phyloP scores from a whole-genome alignment of 257 asterid species.

The Perilla frutescens region DNA sequence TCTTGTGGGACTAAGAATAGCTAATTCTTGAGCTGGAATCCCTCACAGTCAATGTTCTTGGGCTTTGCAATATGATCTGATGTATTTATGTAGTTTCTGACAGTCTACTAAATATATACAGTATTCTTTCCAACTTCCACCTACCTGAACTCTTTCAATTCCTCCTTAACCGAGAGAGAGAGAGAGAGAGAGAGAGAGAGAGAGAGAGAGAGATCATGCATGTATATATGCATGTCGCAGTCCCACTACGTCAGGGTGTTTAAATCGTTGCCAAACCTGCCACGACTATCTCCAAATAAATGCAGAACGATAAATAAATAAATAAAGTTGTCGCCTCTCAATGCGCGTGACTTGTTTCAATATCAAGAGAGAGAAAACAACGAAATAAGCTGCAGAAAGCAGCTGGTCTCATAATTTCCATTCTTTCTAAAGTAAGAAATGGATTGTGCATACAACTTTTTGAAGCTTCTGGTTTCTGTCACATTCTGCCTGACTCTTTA shows the following conservation, averaged over 20 bases:
- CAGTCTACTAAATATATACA: slow-evolving; percentile 39
- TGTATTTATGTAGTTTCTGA: slow-evolving; percentile 40
- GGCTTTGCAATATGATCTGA: background rate
- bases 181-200: background rate
- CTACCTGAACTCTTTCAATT: slow-evolving; percentile 37
- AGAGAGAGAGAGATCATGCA: background rate
- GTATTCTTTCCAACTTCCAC: slow-evolving; percentile 43
- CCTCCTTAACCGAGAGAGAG: background rate
- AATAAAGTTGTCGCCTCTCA: background rate
- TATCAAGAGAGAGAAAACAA: background rate
- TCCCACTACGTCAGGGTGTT: slow-evolving; percentile 36
- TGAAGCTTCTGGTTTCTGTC: slow-evolving; percentile 28
- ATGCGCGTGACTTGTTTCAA: background rate
- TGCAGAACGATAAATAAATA: slow-evolving; percentile 43
- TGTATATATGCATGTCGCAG: background rate
- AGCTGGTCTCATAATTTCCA: slow-evolving; percentile 6
- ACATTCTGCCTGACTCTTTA: slow-evolving; percentile 18
- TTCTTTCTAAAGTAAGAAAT: slow-evolving; percentile 32
- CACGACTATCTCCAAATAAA: slow-evolving; percentile 47
- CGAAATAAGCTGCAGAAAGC: slow-evolving; percentile 25
- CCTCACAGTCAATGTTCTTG: background rate
- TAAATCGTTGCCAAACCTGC: slow-evolving; percentile 32
- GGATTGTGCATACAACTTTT: slow-evolving; percentile 41
- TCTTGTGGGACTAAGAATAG: background rate
- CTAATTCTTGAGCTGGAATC: background rate